Evolutionary conservation across 208 protist genomes (phyloP), one percentile per base, ranked within the genome.

Genomic region (Herpetomonas samuelpessoai): DNA sequence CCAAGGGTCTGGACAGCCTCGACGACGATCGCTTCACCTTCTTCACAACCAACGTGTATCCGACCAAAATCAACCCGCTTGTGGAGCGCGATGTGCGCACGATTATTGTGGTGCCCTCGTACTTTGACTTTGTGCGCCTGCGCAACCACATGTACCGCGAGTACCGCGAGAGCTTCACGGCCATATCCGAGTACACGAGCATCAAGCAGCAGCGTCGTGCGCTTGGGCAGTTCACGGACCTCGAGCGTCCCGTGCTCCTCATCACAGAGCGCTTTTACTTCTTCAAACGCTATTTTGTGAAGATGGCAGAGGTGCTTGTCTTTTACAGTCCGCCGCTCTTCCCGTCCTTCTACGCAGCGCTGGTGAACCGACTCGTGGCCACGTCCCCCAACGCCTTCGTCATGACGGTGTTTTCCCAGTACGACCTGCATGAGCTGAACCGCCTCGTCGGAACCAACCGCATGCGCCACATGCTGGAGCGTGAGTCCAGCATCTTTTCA

Each of bases 261-360:
- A 83, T 96, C 53, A 98, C 95, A 25, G 97, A 99, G 67, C 83
- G 98, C 30, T 98, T 98, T 57, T 97, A 98, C 79, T 99, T 97
- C 68, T 99, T 97, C 67, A 83, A 89, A 57, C 83, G 96, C 18
- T 97, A 97, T 70, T 89, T 95, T 73, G 84, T 98, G 41, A 88
- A 91, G 65, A 73, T 95, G 44, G 83, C 93, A 7, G 84, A 97
- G 70, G 79, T 86, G 49, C 64, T 98, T 2, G 71, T 99, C 28
- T 98, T 98, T 71, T 99, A 98, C 69, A 91, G 90, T 26, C 92
- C 95, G 46, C 97, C 97, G 14, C 65, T 95, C 39, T 95, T 93
- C 53, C 62, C 93, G 2, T 68, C 88, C 29, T 98, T 98, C 79
- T 99, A 99, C 72, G 60, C 74, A 3, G 93, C 96, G 18, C 67